phyloP scores from a whole-genome alignment of 805 yeast genomes.

The Grigorovia jiainica region DNA sequence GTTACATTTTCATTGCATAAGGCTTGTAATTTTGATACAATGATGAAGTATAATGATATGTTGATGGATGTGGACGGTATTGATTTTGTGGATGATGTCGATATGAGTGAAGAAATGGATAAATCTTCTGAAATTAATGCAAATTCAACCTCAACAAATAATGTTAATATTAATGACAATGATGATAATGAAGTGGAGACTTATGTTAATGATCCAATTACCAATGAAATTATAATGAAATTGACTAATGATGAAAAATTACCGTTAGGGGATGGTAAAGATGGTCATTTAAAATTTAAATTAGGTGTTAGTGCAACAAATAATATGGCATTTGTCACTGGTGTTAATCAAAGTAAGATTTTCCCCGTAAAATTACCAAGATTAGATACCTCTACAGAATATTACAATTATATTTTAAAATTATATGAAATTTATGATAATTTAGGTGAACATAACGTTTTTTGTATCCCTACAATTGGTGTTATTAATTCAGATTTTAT shows the following conservation, averaged over 20 bases:
- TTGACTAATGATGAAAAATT: slow-evolving; percentile 8
- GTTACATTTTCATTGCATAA: background rate
- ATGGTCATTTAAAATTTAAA: slow-evolving; percentile 33
- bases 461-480: slow-evolving; percentile 34
- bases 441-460: slow-evolving; percentile 36
- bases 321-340: slow-evolving; percentile 34
- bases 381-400: slow-evolving; percentile 34
- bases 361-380: slow-evolving; percentile 35
- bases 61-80: slow-evolving; percentile 23
- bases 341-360: slow-evolving; percentile 33
- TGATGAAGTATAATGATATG: slow-evolving; percentile 4
- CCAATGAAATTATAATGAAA: slow-evolving; percentile 17
- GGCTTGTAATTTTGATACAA: background rate
- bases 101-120: background rate
- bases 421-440: slow-evolving; percentile 46
- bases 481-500: slow-evolving; percentile 27
- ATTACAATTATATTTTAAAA: slow-evolving; percentile 38
- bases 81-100: slow-evolving; percentile 15
- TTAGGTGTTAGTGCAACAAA: slow-evolving; percentile 36
- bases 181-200: slow-evolving; percentile 10
- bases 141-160: background rate
- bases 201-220: slow-evolving; percentile 11
- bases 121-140: background rate
- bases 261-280: slow-evolving; percentile 10
- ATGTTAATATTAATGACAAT: background rate